These are phyloP conservation scores for Hymenoscyphus occultus DNA, from an alignment of 2,329 filamentous ascomycete species.

Conservation along the genomic window DNA sequence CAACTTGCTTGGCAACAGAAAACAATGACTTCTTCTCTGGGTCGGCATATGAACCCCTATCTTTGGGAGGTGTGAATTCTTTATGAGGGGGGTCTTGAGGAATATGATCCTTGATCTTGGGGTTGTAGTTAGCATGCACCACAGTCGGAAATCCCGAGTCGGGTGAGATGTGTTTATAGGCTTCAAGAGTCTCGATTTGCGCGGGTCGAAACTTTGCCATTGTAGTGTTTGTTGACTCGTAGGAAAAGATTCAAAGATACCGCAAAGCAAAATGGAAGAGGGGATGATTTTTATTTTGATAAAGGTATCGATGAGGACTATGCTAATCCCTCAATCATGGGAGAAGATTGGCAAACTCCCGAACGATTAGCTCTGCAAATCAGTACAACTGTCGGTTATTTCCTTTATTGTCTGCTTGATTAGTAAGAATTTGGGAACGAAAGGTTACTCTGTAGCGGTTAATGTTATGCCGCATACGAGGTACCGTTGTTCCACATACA, in stretches of 20 bases:
- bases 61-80: constrained; percentile 31
- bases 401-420: too few species aligned
- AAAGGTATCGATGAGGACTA: too few species aligned
- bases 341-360: too few species aligned
- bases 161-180: constrained; percentile 28
- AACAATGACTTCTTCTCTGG: constrained; percentile 45
- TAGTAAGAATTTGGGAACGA: too few species aligned
- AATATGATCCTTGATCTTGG: constrained; percentile 22
- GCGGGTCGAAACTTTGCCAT: constrained; percentile 23
- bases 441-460: too few species aligned
- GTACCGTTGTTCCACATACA: too few species aligned
- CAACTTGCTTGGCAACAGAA: constrained; percentile 39
- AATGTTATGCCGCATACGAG: too few species aligned
- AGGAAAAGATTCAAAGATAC: not conserved
- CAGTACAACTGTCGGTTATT: too few species aligned
- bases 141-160: constrained; percentile 26
- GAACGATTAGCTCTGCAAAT: too few species aligned
- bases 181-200: constrained; percentile 23
- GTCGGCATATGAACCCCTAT: constrained; percentile 44
- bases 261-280: too few species aligned
- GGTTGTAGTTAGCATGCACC: constrained; percentile 27
- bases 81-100: constrained; percentile 21
- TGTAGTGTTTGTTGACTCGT: not conserved
- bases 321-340: too few species aligned
- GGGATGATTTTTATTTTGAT: too few species aligned